phyloP scores from a whole-genome alignment of 2,329 filamentous ascomycete species.

The Phialophora verrucosa region DNA sequence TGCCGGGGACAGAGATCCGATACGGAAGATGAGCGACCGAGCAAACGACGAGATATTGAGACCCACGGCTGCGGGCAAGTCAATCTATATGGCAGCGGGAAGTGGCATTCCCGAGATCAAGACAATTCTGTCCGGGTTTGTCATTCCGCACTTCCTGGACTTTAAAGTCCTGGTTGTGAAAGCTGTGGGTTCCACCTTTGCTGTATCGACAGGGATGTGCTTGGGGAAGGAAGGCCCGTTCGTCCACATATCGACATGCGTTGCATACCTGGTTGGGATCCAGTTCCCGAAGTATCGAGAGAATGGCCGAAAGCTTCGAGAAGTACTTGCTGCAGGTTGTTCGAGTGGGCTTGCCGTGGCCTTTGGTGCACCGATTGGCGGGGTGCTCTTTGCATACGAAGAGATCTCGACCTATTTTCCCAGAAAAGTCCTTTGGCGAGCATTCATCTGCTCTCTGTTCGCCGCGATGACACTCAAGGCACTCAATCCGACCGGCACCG shows the following conservation, averaged over 20 bases:
- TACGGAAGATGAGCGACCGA: slow-evolving; percentile 51
- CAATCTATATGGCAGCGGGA: slow-evolving; percentile 65
- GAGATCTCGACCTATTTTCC: slow-evolving; percentile 68
- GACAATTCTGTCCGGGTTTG: slow-evolving; percentile 65
- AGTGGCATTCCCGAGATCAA: slow-evolving; percentile 68
- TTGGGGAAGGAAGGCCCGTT: slow-evolving; percentile 68
- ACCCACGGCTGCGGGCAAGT: slow-evolving; percentile 53
- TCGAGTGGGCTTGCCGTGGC: slow-evolving; percentile 65
- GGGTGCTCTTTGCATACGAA: slow-evolving; percentile 66
- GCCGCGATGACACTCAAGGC: slow-evolving; percentile 62
- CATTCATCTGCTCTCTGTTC: slow-evolving; percentile 63
- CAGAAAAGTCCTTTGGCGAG: slow-evolving; percentile 63
- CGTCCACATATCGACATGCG: slow-evolving; percentile 65
- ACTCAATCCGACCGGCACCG: slow-evolving; percentile 65
- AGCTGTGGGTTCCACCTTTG: slow-evolving; percentile 63
- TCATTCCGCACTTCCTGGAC: slow-evolving; percentile 63
- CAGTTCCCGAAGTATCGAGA: slow-evolving; percentile 63
- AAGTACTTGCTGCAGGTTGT: slow-evolving; percentile 64
- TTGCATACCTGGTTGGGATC: slow-evolving; percentile 59
- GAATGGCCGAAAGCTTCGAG: slow-evolving; percentile 64
- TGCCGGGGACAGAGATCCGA: slow-evolving; percentile 51
- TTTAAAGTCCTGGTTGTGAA: slow-evolving; percentile 63
- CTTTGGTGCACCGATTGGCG: slow-evolving; percentile 67
- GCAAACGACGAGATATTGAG: slow-evolving; percentile 49
- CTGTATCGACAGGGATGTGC: slow-evolving; percentile 65